Evolutionary conservation across 2,329 filamentous ascomycete genomes (phyloP).

Genomic region (Diplodia scrobiculata): DNA sequence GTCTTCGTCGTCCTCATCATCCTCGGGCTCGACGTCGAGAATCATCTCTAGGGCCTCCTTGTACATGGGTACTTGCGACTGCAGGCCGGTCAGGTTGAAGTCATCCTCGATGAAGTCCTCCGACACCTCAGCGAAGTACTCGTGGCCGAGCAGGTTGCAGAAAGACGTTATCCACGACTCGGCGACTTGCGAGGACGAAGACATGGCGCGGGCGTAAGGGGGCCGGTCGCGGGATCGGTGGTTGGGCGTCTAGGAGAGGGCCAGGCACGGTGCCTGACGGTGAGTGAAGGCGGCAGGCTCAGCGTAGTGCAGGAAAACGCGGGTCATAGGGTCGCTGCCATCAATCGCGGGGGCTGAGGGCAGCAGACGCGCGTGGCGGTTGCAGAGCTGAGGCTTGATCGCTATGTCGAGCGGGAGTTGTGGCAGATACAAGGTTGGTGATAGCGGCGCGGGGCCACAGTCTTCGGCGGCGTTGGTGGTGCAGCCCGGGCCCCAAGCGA

Average conservation of each 20-base stretch:
- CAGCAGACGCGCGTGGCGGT: neutral
- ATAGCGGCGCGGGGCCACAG: slow-evolving; percentile 27
- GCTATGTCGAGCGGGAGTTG: slow-evolving; percentile 11
- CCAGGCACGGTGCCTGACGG: slow-evolving; percentile 28
- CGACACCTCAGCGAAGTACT: slow-evolving; percentile 98
- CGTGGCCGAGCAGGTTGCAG: slow-evolving; percentile 91
- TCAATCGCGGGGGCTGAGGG: slow-evolving; percentile 21
- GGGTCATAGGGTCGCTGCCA: slow-evolving; percentile 27
- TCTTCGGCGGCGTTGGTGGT: slow-evolving; percentile 23
- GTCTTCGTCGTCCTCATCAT: slow-evolving; percentile 83
- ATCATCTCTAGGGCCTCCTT: slow-evolving; percentile 99
- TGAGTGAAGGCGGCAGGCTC: slow-evolving; percentile 22
- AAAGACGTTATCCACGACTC: slow-evolving; percentile 99
- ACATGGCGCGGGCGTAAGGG: slow-evolving; percentile 48
- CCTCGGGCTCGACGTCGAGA: slow-evolving; percentile 94
- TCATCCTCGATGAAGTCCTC: slow-evolving; percentile 99
- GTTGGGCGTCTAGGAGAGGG: slow-evolving; percentile 21
- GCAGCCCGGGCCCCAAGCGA: slow-evolving; percentile 26
- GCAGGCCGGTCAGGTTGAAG: slow-evolving; percentile 95
- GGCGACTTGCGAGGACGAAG: slow-evolving; percentile 59
- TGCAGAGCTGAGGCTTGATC: neutral
- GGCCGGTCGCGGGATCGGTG: slow-evolving; percentile 6
- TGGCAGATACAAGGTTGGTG: slow-evolving; percentile 26
- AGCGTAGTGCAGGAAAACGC: slow-evolving; percentile 17
- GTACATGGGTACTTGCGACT: slow-evolving; percentile 96